A percentile compares a stretch with the other conserved stretches of the same genome.
Evolutionary conservation across 768 basidiomycete species (phyloP).

Genomic region (Termitomyces sp.): DNA sequence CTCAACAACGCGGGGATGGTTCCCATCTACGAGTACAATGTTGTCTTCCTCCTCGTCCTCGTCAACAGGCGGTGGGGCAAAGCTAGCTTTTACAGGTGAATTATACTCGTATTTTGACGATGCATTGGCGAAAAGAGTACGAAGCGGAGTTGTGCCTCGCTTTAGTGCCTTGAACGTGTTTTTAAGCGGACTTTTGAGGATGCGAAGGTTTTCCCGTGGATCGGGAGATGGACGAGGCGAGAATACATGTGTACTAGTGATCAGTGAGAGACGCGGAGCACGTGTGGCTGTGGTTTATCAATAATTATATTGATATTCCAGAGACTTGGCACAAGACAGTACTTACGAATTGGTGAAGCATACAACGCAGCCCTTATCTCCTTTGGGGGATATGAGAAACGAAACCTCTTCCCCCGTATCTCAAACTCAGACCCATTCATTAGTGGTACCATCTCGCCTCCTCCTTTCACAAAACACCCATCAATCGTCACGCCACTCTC

Average conservation of each 20-base stretch:
- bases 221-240: conserved; percentile 56
- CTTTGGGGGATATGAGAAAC: conserved; percentile 74
- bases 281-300: conserved; percentile 29
- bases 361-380: conserved; percentile 51
- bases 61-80: conserved; percentile 7
- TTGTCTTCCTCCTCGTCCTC: conserved; percentile 36
- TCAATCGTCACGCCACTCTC: conserved; percentile 54
- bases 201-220: conserved; percentile 57
- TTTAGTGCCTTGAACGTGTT: conserved; percentile 27
- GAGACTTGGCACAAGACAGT: neutral
- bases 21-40: conserved; percentile 60
- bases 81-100: conserved; percentile 3
- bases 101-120: conserved; percentile 1
- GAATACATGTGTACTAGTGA: conserved; percentile 69
- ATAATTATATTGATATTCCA: neutral
- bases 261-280: conserved; percentile 68
- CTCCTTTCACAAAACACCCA: conserved; percentile 50
- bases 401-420: conserved; percentile 64
- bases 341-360: conserved; percentile 44
- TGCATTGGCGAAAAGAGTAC: conserved; percentile 4
- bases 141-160: conserved; percentile 2
- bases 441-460: conserved; percentile 47
- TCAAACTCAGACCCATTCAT: conserved; percentile 59
- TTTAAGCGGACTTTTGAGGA: conserved; percentile 57
- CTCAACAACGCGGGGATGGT: conserved; percentile 62